These are phyloP conservation scores for Hyphodiscus sp. DNA, from an alignment of 2,329 filamentous ascomycete genomes.

Conservation along the genomic window DNA sequence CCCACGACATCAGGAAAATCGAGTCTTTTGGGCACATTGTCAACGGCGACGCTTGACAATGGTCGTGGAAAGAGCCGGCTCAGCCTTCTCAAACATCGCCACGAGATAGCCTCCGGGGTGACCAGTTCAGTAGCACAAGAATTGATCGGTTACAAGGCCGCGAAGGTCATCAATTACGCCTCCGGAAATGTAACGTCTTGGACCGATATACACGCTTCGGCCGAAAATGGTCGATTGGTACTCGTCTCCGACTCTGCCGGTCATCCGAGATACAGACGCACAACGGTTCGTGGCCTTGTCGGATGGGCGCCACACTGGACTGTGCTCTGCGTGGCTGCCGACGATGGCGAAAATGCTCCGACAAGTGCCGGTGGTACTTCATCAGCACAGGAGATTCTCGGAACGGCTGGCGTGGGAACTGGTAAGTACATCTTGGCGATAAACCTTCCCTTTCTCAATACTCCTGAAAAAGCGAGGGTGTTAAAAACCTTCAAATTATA, in stretches of 20 bases:
- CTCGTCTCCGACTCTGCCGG: slow-evolving; percentile 91
- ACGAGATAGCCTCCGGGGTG: slow-evolving; percentile 85
- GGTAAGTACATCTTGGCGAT: neutral
- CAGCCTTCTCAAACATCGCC: slow-evolving; percentile 82
- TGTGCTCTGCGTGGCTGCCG: slow-evolving; percentile 77
- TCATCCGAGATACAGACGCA: slow-evolving; percentile 81
- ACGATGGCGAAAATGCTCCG: slow-evolving; percentile 51
- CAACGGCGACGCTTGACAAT: slow-evolving; percentile 84
- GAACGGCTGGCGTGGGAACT: slow-evolving; percentile 26
- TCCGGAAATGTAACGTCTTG: slow-evolving; percentile 84
- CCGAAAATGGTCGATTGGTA: slow-evolving; percentile 68
- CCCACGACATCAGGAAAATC: slow-evolving; percentile 91
- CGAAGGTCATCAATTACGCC: slow-evolving; percentile 71
- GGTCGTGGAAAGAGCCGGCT: slow-evolving; percentile 84
- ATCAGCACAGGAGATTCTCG: slow-evolving; percentile 44
- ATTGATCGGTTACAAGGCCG: slow-evolving; percentile 71
- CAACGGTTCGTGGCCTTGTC: slow-evolving; percentile 81
- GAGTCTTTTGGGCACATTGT: slow-evolving; percentile 79
- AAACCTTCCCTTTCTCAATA: neutral
- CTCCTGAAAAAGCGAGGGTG: neutral
- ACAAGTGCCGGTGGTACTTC: slow-evolving; percentile 34
- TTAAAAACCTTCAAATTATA: neutral
- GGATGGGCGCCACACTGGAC: slow-evolving; percentile 97
- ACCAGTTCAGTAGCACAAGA: slow-evolving; percentile 95
- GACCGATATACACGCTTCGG: slow-evolving; percentile 84